Percentiles rank a stretch among this genome's conserved stretches.
phyloP scores from a whole-genome alignment of 176 grass and related monocot species.

The Rhynchospora tenuis region DNA sequence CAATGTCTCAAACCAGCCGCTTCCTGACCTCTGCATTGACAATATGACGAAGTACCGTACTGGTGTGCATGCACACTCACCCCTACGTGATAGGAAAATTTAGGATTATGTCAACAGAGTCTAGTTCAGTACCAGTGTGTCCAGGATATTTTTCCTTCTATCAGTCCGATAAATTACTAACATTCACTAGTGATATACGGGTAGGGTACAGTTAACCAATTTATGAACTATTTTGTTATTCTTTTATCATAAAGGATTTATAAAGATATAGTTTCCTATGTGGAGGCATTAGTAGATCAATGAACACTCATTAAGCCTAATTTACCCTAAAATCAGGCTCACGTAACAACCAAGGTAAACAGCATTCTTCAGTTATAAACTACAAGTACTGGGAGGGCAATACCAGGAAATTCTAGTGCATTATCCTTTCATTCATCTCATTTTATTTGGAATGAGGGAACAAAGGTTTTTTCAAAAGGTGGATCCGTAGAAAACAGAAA shows the following conservation, averaged over 20 bases:
- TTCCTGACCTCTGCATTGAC: constrained; percentile 96
- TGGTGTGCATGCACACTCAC: constrained; percentile 66
- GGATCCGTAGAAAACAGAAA: constrained; percentile 9
- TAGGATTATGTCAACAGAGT: constrained; percentile 3
- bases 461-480: neutral
- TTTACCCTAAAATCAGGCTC: neutral
- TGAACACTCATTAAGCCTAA: neutral
- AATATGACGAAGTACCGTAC: constrained; percentile 73
- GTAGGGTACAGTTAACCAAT: neutral
- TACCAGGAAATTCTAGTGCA: neutral
- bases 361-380: neutral
- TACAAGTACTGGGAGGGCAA: neutral
- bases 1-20: constrained; percentile 98
- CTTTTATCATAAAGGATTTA: neutral
- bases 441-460: neutral
- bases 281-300: neutral
- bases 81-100: constrained; percentile 30
- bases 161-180: neutral
- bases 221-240: neutral
- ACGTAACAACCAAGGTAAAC: neutral
- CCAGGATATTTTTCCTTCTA: neutral
- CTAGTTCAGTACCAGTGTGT: neutral
- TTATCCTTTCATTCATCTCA: neutral
- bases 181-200: neutral
- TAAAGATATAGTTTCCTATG: neutral